Evolutionary conservation across 192 early-diverging fungal genomes (phyloP), one percentile per base, ranked within the genome.

Genomic region (Entophlyctis luteolus): DNA sequence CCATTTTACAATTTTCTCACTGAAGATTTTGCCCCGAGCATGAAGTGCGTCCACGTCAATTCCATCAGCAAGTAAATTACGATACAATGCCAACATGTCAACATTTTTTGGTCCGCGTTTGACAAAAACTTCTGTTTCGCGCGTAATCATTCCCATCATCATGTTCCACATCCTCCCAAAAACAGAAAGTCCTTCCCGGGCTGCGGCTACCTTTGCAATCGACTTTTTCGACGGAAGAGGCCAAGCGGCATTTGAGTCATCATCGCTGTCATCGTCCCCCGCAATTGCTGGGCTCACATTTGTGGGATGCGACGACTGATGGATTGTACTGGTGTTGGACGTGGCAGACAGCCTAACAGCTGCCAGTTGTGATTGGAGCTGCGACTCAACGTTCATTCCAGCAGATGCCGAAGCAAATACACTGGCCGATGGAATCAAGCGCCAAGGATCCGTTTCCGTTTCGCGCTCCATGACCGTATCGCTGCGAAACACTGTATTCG

Each of bases 171-270:
- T 42, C 4, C 58, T 35, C n/a, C 60, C 60, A 49, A 63, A 63
- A 4, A 63, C 46, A 33, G 46, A 49, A 8, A 63, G 31, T 14
- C 14, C 5, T 10, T 20, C 6, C 3, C 4, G 28, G 4, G 4
- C 16, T 12, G 39, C 39, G 32, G 35, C n/a, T 3, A 32, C 23
- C 33, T 63, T 48, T 12, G 60, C n/a, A 4, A 63, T 39, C 3
- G 60, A 49, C 33, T 63, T 63, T n/a, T 18, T 32, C 46, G 60
- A 63, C 27, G 60, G 60, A 28, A 48, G 46, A 18, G 35, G 47
- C 60, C 60, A 63, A 45, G n/a, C 16, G 4, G 58, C 4, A n/a
- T 25, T 16, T 8, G 18, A 16, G 38, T 59, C 58, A 16, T 59
- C 58, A 22, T 59, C 58, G 20, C 3, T 4, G 23, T 8, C 58